A percentile compares a stretch with the other conserved stretches of the same genome.
These are phyloP conservation scores for Penicillium sp. DNA, from an alignment of 2,329 filamentous ascomycete genomes.

Conservation along the genomic window DNA sequence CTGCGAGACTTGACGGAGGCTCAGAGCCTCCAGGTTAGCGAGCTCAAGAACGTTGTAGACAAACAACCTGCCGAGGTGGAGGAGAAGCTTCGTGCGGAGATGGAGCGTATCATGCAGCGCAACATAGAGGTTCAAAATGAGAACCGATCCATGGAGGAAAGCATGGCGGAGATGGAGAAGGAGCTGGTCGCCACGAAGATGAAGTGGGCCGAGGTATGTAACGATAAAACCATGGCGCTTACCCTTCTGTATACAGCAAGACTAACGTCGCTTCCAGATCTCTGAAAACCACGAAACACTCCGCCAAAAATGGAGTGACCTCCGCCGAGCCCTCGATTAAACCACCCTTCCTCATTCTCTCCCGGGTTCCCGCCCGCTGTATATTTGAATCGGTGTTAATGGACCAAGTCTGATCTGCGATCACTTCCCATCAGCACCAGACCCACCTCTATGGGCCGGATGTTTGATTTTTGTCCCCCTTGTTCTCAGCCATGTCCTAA, in stretches of 20 bases:
- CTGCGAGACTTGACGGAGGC: slow-evolving; percentile 88
- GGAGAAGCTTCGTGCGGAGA: slow-evolving; percentile 76
- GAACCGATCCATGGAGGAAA: slow-evolving; percentile 85
- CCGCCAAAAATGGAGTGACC: slow-evolving; percentile 76
- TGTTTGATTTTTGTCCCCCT: slow-evolving; percentile 16
- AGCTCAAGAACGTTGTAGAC: slow-evolving; percentile 84
- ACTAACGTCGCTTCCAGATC: slow-evolving; percentile 56
- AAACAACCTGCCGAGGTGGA: slow-evolving; percentile 90
- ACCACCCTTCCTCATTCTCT: neutral
- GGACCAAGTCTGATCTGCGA: slow-evolving; percentile 23
- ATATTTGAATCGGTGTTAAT: slow-evolving; percentile 23
- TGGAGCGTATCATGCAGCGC: slow-evolving; percentile 87
- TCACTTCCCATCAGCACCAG: slow-evolving; percentile 15
- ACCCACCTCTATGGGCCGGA: slow-evolving; percentile 19
- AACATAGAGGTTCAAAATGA: slow-evolving; percentile 94
- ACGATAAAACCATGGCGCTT: neutral
- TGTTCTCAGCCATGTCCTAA: slow-evolving; percentile 1
- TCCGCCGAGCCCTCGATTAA: slow-evolving; percentile 61
- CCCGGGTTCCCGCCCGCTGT: slow-evolving; percentile 5
- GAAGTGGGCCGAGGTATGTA: slow-evolving; percentile 86
- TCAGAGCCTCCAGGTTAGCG: slow-evolving; percentile 79
- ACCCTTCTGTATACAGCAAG: no score
- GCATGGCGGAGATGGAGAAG: slow-evolving; percentile 89
- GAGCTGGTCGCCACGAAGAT: slow-evolving; percentile 92
- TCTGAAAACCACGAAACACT: slow-evolving; percentile 72